Evolutionary conservation across 1,139 yeast species (phyloP), one percentile per base, ranked within the genome.

Genomic region (Candida gigantensis): DNA sequence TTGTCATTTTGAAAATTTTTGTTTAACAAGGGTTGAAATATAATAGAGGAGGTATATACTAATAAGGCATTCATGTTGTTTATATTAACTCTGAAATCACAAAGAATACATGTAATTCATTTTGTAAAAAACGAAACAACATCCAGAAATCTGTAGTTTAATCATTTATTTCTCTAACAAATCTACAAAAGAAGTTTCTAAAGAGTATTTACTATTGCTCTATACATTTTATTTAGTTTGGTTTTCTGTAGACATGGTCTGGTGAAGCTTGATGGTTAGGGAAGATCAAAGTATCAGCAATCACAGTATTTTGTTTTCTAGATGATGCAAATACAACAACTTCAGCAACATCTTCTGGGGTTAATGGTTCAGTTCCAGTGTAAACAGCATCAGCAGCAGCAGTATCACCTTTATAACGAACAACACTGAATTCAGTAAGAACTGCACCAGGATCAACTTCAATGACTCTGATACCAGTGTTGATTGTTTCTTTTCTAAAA

Each of bases 181-280:
- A n/a, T n/a, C n/a, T n/a, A n/a, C n/a, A n/a, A n/a, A n/a, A n/a
- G n/a, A n/a, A n/a, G n/a, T n/a, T n/a, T n/a, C n/a, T n/a, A n/a
- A n/a, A n/a, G n/a, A n/a, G n/a, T n/a, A n/a, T n/a, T n/a, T n/a
- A n/a, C n/a, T n/a, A n/a, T n/a, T n/a, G n/a, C n/a, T n/a, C 6
- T 24, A 11, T 11, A 24, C 26, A n/a, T 11, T 11, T n/a, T 11
- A 10, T 30, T 24, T 21, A 23, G 6, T 31, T 31, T 19, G 34
- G 34, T 19, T 50, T 51, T 49, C 65, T 56, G 47, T 66, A 53
- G 30, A 68, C 45, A 53, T 84, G 89, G 43, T 71, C 63, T 16
- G 94, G 78, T 39, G 90, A 79, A 12, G 77, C 79, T 58, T 74
- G 79, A 51, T 72, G 68, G 34, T 68, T 64, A 12, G 77, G 74